phyloP scores from a whole-genome alignment of 2,329 filamentous ascomycete genomes.

The Sporothrix globosa region DNA sequence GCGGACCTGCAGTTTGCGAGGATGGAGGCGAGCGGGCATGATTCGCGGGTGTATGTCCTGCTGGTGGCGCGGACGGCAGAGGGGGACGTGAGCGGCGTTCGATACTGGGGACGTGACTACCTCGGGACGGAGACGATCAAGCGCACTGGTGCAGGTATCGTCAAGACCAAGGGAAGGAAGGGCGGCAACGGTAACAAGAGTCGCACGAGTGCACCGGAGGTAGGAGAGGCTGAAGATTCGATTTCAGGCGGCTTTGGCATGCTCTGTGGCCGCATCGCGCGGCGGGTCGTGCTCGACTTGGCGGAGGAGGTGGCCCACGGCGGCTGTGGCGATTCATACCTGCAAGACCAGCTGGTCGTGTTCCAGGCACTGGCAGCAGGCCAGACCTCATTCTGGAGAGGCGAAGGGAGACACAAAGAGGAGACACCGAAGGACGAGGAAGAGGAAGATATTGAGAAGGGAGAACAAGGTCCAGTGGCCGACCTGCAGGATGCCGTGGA shows the following conservation, averaged over 20 bases:
- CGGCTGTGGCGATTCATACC: conserved; percentile 58
- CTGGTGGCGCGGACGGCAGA: conserved; percentile 57
- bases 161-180: conserved; percentile 30
- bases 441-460: too few species aligned
- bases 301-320: conserved; percentile 49
- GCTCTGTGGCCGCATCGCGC: conserved; percentile 37
- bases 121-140: conserved; percentile 32
- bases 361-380: conserved; percentile 63
- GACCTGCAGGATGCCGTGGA: conserved; percentile 34
- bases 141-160: not conserved
- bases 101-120: conserved; percentile 53
- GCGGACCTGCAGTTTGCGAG: conserved; percentile 49
- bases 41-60: conserved; percentile 58
- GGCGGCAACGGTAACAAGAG: not conserved
- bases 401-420: conserved; percentile 31
- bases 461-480: conserved; percentile 11
- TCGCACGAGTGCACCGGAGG: not conserved
- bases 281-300: conserved; percentile 51
- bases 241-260: not conserved
- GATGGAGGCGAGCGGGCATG: conserved; percentile 56
- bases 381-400: conserved; percentile 51
- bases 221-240: not conserved
- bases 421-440: too few species aligned
- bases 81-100: conserved; percentile 27
- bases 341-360: conserved; percentile 64